Base-by-base conservation (phyloP, 371 early-diverging fungal genomes). In the Haplosporangium sp. region DNA sequence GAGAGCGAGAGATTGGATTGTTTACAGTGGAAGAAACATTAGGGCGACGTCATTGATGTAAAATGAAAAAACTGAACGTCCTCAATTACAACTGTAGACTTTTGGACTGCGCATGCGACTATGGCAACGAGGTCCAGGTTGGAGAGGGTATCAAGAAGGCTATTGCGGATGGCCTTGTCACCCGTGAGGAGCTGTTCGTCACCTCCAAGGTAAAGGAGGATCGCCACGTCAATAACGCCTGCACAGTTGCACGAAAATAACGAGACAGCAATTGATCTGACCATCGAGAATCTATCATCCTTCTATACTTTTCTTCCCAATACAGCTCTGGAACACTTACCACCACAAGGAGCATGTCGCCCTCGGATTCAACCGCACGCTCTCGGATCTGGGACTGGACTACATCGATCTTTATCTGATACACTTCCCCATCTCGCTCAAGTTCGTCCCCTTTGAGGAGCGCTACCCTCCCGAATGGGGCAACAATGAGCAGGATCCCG, bases 361-460 rank as follows among this genome's bases (percentile, higher is more conserved):
- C 61, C 53, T 55, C 66, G 71, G 83, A 66, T 61, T 76, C 59
- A 55, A 76, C 67, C 51, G 82, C 67, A 64, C 82, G 0, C 57
- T 84, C 68, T 29, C 68, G 70, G 69, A 85, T 18, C 82, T 93
- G 42, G 81, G 81, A 43, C 62, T 86, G 41, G 85, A 88, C 7
- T 92, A 93, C 74, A 59, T 94, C n/a, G 94, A 94, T 75, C 81
- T 93, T 21, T 93, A 91, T 74, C 79, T 93, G 51, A 86, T 94
- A 42, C 94, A 95, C 67, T 93, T 89, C 85, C 92, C 93, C 29
- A 63, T 84, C 51, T 74, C 83, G 23, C 72, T 82, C 77, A 80
- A 74, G 64, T 81, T 60, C 46, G 79, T 83, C 6, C 73, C 70
- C 42, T 67, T 70, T 29, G 74, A 76, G 41, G 59, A 53, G 43